Evolutionary conservation across 2,329 filamentous ascomycete genomes (phyloP), one percentile per base, ranked within the genome.

Genomic region (Zymoseptoria brevis): DNA sequence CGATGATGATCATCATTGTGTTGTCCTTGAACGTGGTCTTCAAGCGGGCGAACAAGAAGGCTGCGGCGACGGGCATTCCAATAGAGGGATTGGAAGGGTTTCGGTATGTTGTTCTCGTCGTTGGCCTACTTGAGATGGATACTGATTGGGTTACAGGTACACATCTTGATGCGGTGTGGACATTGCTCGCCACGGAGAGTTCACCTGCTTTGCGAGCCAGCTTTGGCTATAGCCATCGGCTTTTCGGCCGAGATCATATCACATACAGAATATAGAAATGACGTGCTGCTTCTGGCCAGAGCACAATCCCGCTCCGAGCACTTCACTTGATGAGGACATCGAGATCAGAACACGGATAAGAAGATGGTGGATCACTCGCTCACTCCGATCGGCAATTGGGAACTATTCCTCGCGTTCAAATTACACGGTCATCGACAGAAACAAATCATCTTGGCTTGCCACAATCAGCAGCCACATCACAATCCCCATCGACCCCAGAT

Each of bases 81-180:
- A 63, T 67, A 11, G 65, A 65, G 45, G 65, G 64, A 0, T 59
- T 66, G 3, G 54, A 53, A n/a, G 65, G 64, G 1, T 67, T 67
- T 55, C 61, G 64, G 54, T 67, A 66, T 45, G 35, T 45, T 45
- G 16, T 45, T 5, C 2, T 2, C 35, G 13, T 45, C 35, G 35
- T 45, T 45, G 5, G 35, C 35, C 35, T 11, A 45, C 35, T 5
- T 45, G 11, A 45, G 35, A 45, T 2, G 13, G 11, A 11, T 45
- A n/a, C 35, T 45, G 35, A 45, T 2, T 45, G 11, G 11, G 3
- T n/a, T 16, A 16, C 13, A 45, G 35, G 35, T 45, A 45, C 35
- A 45, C 35, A 6, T 7, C 35, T 45, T 45, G 35, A 45, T n/a
- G 35, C 13, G 35, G 6, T 45, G 6, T 45, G 2, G 16, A 16